These are phyloP conservation scores for slime mould (Dictyostelium discoideum) DNA, from an alignment of 78 protist species.

Conservation along the genomic window DNA sequence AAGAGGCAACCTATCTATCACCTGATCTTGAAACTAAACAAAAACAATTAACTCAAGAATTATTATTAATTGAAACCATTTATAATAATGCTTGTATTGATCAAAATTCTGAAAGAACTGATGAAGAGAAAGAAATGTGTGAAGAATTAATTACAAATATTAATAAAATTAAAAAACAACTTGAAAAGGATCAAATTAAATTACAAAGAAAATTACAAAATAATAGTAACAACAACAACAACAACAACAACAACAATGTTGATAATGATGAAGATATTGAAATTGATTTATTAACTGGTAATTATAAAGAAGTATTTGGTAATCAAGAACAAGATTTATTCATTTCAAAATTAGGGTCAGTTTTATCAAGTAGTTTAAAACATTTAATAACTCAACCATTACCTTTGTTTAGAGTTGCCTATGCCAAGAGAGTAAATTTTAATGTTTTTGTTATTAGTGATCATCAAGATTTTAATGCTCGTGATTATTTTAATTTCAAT, in stretches of 20 bases:
- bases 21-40: not conserved
- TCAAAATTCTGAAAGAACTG: not conserved
- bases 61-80: not conserved
- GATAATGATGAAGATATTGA: not conserved
- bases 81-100: slow-evolving; percentile 27
- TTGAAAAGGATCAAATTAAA: not conserved
- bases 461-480: slow-evolving; percentile 66
- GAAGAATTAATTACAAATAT: not conserved
- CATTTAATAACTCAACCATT: slow-evolving; percentile 66
- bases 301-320: slow-evolving; percentile 28
- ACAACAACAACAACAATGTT: too few species aligned
- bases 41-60: slow-evolving; percentile 23
- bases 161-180: not conserved
- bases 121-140: not conserved
- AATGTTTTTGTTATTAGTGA: slow-evolving; percentile 43
- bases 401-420: slow-evolving; percentile 58
- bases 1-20: not conserved
- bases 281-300: slow-evolving; percentile 53
- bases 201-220: not conserved
- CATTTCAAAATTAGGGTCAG: slow-evolving; percentile 49
- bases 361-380: slow-evolving; percentile 47
- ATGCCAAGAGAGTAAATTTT: slow-evolving; percentile 47
- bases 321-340: slow-evolving; percentile 25
- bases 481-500: slow-evolving; percentile 48
- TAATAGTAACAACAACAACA: too few species aligned